Evolutionary conservation across 2,329 filamentous ascomycete genomes (phyloP), one percentile per base, ranked within the genome.

Genomic region (Nakataea oryzae): DNA sequence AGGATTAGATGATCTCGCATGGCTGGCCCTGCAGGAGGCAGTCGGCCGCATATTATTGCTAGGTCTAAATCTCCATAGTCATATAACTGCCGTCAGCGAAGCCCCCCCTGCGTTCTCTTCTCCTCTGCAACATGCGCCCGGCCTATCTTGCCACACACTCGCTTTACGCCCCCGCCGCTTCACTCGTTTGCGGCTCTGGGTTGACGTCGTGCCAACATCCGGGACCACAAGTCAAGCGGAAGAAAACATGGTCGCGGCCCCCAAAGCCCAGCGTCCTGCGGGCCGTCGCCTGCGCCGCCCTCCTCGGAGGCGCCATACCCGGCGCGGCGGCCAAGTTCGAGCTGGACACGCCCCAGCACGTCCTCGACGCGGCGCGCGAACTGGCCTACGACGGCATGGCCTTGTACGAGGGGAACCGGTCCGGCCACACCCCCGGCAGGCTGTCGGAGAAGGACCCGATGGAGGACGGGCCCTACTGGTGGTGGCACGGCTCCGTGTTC

Each of bases 391-490:
- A 57, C 17, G 56, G 56, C 56, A 57, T 57, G 56, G 11, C 27
- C 8, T 14, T n/a, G 56, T 57, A 57, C 56, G 27, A 57, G 24
- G 56, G 56, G 12, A 57, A 57, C 27, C 56, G 56, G 28, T 29
- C 26, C 14, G 24, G 24, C 56, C 24, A 27, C 56, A 57, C 56
- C 9, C 24, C 56, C 21, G 56, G 27, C 26, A n/a, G 27, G 27
- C 27, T 29, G 27, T 68, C 70, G 13, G 69, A 69, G 0, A 69
- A 70, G 29, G 27, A 28, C 21, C 70, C 70, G 9, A 66, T 69
- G 4, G 61, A 61, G 58, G 73, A 70, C 27, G 64, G 67, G 21
- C 74, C 74, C 67, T 74, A 72, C 65, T 74, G 71, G 71, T 74
- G 69, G 68, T 64, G 71, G 29, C 67, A 65, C 21, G 72, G 67